Percentiles rank a stretch among this genome's conserved stretches.
Conservation (phyloP, 495 filamentous ascomycete species). For the Clohesyomyces aquaticus region DNA sequence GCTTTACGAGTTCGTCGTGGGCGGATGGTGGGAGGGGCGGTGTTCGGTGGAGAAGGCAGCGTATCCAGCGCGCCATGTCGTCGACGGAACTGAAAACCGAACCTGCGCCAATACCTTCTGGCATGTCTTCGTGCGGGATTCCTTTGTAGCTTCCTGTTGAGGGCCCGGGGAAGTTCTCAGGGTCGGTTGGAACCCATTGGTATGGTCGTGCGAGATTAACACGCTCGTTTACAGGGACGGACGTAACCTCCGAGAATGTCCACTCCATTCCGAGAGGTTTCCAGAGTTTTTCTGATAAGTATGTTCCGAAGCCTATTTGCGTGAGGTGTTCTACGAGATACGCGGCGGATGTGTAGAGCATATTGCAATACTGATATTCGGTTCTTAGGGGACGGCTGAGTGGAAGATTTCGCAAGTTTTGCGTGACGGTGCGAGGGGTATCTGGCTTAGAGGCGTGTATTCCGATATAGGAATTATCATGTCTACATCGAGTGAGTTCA, state of each 20-base stretch:
- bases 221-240: not conserved
- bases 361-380: constrained; percentile 11
- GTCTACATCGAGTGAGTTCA: not conserved
- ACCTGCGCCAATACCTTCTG: constrained; percentile 2
- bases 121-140: not conserved
- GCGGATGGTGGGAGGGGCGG: not conserved
- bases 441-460: not conserved
- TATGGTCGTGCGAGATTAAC: not conserved
- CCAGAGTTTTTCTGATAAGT: not conserved
- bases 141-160: not conserved
- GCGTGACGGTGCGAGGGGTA: not conserved
- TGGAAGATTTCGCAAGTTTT: constrained; percentile 3
- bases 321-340: not conserved
- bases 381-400: not conserved
- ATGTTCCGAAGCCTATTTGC: not conserved
- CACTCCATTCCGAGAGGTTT: not conserved
- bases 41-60: not conserved
- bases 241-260: not conserved
- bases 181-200: not conserved
- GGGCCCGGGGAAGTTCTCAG: not conserved
- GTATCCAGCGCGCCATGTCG: not conserved
- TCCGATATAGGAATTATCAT: not conserved
- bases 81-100: not conserved
- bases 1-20: not conserved
- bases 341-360: not conserved